Evolutionary conservation across 2,329 filamentous ascomycete genomes (phyloP).

Genomic region (Alternaria gaisen): DNA sequence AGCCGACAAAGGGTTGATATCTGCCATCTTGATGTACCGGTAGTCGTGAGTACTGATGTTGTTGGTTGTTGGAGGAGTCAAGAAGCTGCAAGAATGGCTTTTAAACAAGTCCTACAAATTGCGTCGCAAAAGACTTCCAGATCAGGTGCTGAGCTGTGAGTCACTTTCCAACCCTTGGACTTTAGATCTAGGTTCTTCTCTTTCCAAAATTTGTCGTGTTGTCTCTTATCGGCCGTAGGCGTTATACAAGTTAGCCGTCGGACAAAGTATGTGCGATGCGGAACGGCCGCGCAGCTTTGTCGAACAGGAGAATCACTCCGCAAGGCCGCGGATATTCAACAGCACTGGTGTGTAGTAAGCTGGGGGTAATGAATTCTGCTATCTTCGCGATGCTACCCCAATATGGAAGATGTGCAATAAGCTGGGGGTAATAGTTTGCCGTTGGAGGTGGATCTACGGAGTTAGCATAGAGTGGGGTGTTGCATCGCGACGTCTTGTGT

Average conservation of each 20-base stretch:
- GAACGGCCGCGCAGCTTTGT: conserved; percentile 13
- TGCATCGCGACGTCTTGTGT: not conserved
- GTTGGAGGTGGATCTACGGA: not conserved
- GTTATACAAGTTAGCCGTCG: not conserved
- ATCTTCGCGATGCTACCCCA: conserved; percentile 1
- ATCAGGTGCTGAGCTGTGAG: not conserved
- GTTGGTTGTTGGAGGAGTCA: not conserved
- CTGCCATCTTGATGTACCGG: not conserved
- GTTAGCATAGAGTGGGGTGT: conserved; percentile 9
- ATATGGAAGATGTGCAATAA: conserved; percentile 7
- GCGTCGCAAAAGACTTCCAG: not conserved
- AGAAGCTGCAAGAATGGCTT: not conserved
- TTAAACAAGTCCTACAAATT: not conserved
- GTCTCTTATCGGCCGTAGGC: not conserved
- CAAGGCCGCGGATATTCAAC: conserved; percentile 13
- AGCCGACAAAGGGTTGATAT: not conserved
- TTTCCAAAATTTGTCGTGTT: not conserved
- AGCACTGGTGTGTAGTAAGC: not conserved
- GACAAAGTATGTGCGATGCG: conserved; percentile 14
- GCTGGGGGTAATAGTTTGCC: conserved; percentile 20
- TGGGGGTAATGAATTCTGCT: conserved; percentile 16
- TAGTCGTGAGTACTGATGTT: not conserved
- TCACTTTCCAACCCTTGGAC: not conserved
- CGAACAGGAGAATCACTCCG: not conserved
- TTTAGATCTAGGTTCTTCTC: conserved; percentile 10